phyloP scores from a whole-genome alignment of 345 rosid genomes.

The Eucalyptus polybractea region DNA sequence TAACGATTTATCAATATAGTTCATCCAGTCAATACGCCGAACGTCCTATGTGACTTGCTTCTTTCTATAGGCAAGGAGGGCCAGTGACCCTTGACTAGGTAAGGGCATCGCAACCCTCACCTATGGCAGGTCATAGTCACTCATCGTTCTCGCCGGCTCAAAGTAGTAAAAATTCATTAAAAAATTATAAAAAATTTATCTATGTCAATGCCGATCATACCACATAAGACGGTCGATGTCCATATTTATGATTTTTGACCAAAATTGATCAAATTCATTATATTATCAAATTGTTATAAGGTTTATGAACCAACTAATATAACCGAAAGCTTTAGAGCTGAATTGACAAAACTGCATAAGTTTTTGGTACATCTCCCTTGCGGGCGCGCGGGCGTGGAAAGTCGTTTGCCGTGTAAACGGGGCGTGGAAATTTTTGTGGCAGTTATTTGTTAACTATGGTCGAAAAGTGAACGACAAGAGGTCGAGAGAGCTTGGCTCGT shows the following conservation, averaged over 20 bases:
- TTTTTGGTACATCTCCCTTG: background rate
- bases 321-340: too few species aligned
- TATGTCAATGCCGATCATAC: rapidly evolving
- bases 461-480: background rate
- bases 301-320: too few species aligned
- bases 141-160: rapidly evolving
- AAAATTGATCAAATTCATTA: too few species aligned
- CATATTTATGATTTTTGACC: too few species aligned
- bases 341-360: background rate
- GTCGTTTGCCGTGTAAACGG: background rate
- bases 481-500: background rate
- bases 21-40: rapidly evolving
- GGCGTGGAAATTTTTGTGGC: background rate
- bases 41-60: too few species aligned
- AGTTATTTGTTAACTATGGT: background rate
- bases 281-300: background rate
- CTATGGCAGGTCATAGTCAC: rapidly evolving
- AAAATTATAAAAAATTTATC: too few species aligned
- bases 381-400: background rate
- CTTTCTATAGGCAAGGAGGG: background rate
- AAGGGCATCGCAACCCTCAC: rapidly evolving
- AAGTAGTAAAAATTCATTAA: too few species aligned
- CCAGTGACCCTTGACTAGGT: background rate
- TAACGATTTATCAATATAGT: too few species aligned
- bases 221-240: rapidly evolving